phyloP scores from a whole-genome alignment of 2,329 filamentous ascomycete species.

The Mycosphaerella sp. region DNA sequence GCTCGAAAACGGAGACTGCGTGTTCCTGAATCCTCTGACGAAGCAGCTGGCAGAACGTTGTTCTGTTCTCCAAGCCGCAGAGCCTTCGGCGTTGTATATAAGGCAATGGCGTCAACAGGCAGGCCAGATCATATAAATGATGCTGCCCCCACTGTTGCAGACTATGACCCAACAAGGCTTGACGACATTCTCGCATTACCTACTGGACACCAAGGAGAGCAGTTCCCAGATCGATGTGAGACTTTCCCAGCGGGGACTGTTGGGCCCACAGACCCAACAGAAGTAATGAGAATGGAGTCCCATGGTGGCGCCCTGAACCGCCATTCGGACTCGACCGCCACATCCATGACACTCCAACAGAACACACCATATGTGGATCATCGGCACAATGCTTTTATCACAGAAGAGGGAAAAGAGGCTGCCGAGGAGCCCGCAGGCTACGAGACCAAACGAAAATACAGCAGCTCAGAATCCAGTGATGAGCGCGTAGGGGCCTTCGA shows the following conservation, averaged over 20 bases:
- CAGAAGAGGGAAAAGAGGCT: conserved; percentile 26
- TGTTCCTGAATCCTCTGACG: conserved; percentile 5
- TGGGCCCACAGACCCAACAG: conserved; percentile 6
- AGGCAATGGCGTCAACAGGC: conserved; percentile 11
- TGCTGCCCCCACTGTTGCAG: conserved; percentile 8
- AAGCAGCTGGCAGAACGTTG: conserved; percentile 1
- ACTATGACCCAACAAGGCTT: conserved; percentile 15
- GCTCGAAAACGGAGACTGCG: conserved; percentile 1
- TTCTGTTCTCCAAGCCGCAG: conserved; percentile 3
- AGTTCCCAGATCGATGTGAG: conserved; percentile 10
- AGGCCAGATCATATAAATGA: conserved; percentile 8
- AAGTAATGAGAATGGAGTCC: conserved; percentile 8
- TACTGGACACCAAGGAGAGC: conserved; percentile 15
- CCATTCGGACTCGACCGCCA: conserved; percentile 10
- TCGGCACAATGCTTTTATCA: conserved; percentile 20
- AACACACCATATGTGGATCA: conserved; percentile 1
- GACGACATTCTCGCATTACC: conserved; percentile 9
- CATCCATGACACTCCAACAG: conserved; percentile 7
- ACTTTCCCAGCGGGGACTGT: conserved; percentile 3
- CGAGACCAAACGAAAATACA: conserved; percentile 14
- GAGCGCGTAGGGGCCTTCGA: conserved; percentile 18
- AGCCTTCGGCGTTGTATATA: background rate
- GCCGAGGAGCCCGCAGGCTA: conserved; percentile 21
- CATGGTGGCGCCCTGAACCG: conserved; percentile 11
- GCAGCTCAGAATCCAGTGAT: conserved; percentile 3